phyloP scores from a whole-genome alignment of 1,284 basidiomycete genomes.

The Psilocybe mexicana region DNA sequence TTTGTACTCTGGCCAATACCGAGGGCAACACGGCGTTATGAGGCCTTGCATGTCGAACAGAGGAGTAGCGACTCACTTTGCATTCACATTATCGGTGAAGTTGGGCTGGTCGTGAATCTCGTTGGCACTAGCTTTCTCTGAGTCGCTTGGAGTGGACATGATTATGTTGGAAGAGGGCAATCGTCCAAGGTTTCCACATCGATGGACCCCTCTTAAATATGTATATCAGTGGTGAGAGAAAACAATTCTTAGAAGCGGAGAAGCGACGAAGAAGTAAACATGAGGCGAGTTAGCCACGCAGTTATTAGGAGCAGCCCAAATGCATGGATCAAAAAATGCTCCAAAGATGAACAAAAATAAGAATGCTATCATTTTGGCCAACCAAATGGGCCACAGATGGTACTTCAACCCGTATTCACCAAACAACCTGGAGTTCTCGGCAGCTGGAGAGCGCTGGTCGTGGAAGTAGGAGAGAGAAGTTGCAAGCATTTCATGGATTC shows the following conservation, averaged over 20 bases:
- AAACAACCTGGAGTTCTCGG: not conserved
- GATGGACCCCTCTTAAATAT: constrained; percentile 1
- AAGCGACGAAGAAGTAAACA: not conserved
- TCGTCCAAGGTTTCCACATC: not conserved
- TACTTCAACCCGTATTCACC: not conserved
- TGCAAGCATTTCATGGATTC: no score
- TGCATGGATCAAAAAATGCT: no score
- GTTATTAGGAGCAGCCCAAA: not conserved
- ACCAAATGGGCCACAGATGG: not conserved
- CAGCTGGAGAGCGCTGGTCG: not conserved
- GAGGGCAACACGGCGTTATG: no score
- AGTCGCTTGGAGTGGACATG: constrained; percentile 7
- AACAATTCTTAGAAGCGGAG: not conserved
- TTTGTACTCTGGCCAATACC: constrained; percentile 39
- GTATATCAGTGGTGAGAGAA: not conserved
- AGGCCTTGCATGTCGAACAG: no score
- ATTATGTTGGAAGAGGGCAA: not conserved
- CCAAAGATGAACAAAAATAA: no score
- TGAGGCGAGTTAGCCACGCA: not conserved
- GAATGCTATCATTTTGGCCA: no score
- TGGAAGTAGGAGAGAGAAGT: no score
- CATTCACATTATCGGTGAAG: constrained; percentile 35
- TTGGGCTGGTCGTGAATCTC: constrained; percentile 14
- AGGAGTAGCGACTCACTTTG: constrained; percentile 26
- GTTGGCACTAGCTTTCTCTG: constrained; percentile 13